Evolutionary conservation across 1,284 basidiomycete species (phyloP), one percentile per base, ranked within the genome.

Genomic region (Afroboletus lepidellus): DNA sequence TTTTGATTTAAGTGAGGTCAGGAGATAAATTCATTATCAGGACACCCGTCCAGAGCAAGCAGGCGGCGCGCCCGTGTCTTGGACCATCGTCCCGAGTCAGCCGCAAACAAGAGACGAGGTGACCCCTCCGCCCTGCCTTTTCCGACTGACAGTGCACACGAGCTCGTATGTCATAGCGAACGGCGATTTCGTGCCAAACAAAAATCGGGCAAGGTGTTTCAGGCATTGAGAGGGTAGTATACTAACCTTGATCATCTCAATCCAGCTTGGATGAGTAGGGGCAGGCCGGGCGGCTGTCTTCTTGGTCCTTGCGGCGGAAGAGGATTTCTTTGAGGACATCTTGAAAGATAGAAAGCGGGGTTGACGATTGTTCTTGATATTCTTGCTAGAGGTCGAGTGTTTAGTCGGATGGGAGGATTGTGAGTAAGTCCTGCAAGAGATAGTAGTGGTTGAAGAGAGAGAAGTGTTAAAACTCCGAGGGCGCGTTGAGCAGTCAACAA

Each of bases 231-330:
- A 46, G 38, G 43, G 50, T 42, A 33, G 41, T 57, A 36, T 43
- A 58, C 55, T 66, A 63, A 87, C 87, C 77, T 87, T 88, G 70
- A 89, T 88, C 86, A 89, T 89, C 54, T 89, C 86, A 58, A 83
- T 74, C 85, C 87, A 89, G 57, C 78, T 73, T 9, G 86, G 86
- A 63, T 88, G 87, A 48, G 77, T 64, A 38, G 79, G 64, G n/a
- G 73, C 65, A 41, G 79, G 60, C 58, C 72, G 74, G 42, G 72
- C 55, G 51, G 76, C 63, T 46, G 63, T 52, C 52, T 63, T 69
- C 69, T 72, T 78, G 46, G 69, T 50, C 58, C 51, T 71, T 50
- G 57, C 44, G 15, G 64, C 42, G 15, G 58, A 48, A 41, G 58
- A 55, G 18, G 70, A 58, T 60, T 70, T 74, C 62, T 64, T 76